These are phyloP conservation scores for Poa pratensis DNA, from an alignment of 176 grass and related monocot species.

Conservation along the genomic window DNA sequence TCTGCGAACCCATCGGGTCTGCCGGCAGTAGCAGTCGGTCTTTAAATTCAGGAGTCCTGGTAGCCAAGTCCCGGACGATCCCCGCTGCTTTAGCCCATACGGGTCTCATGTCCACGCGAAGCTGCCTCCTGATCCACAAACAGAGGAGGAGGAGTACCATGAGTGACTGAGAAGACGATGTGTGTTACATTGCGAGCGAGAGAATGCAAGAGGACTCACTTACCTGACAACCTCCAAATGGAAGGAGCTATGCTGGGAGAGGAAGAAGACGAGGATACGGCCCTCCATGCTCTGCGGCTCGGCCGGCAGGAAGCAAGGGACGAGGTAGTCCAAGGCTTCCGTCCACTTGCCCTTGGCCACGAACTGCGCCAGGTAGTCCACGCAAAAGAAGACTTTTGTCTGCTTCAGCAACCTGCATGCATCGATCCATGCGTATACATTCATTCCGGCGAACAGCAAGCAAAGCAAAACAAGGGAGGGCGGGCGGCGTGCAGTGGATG, in stretches of 20 bases:
- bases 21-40: neutral
- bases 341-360: neutral
- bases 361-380: neutral
- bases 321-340: conserved; percentile 1
- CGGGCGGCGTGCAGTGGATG: too few relatives aligned
- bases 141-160: too few relatives aligned
- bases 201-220: too few relatives aligned
- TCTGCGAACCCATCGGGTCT: neutral
- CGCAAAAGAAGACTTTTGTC: neutral
- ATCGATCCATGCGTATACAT: neutral
- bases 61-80: conserved; percentile 20
- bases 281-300: too few relatives aligned
- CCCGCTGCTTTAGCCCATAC: neutral
- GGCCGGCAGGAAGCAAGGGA: conserved; percentile 12
- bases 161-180: too few relatives aligned
- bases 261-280: too few relatives aligned
- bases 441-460: neutral
- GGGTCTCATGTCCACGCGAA: too few relatives aligned
- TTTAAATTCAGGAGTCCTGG: neutral
- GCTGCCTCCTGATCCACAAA: too few relatives aligned
- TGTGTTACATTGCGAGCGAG: too few relatives aligned
- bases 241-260: too few relatives aligned
- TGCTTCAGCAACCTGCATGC: conserved; percentile 12
- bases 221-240: too few relatives aligned
- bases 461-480: neutral